These are phyloP conservation scores for Sedum album DNA, from an alignment of 164 flowering plant genomes.

Conservation along the genomic window DNA sequence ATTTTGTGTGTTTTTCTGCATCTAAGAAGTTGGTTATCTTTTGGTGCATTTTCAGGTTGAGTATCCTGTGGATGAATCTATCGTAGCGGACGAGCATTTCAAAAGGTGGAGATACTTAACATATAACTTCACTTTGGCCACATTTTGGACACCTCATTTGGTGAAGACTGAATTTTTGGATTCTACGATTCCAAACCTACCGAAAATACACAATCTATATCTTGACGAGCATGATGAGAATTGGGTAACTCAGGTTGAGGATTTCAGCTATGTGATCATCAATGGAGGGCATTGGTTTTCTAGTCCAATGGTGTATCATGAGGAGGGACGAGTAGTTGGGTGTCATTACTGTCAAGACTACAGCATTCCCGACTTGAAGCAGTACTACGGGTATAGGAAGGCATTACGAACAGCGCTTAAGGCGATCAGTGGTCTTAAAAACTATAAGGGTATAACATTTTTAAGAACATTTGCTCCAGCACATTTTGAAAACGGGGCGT, in stretches of 20 bases:
- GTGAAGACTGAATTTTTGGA: constrained; percentile 35
- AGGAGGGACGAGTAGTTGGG: constrained; percentile 19
- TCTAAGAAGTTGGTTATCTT: too few species aligned
- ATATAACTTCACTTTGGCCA: constrained; percentile 47
- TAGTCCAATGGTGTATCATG: constrained; percentile 24
- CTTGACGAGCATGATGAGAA: constrained; percentile 33
- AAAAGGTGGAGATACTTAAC: constrained; percentile 30
- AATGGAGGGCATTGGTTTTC: constrained; percentile 52
- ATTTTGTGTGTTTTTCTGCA: background rate
- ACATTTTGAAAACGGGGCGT: constrained; percentile 51
- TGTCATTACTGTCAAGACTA: constrained; percentile 26
- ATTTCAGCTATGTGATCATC: constrained; percentile 30
- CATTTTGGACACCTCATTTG: constrained; percentile 57
- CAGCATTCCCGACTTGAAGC: constrained; percentile 13
- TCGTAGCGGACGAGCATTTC: constrained; percentile 4
- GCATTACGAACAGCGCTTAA: constrained; percentile 50
- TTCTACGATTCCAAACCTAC: constrained; percentile 17
- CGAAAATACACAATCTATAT: constrained; percentile 23
- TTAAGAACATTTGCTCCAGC: constrained; percentile 57
- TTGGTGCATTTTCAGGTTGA: background rate
- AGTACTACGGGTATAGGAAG: constrained; percentile 27
- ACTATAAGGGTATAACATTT: constrained; percentile 32
- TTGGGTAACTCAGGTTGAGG: constrained; percentile 22
- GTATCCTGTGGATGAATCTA: background rate
- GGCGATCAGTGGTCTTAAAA: constrained; percentile 30